A percentile compares a stretch with the other conserved stretches of the same genome.
These are phyloP conservation scores for Rhododendron henanense DNA, from an alignment of 148 eudicot genomes.

Conservation along the genomic window DNA sequence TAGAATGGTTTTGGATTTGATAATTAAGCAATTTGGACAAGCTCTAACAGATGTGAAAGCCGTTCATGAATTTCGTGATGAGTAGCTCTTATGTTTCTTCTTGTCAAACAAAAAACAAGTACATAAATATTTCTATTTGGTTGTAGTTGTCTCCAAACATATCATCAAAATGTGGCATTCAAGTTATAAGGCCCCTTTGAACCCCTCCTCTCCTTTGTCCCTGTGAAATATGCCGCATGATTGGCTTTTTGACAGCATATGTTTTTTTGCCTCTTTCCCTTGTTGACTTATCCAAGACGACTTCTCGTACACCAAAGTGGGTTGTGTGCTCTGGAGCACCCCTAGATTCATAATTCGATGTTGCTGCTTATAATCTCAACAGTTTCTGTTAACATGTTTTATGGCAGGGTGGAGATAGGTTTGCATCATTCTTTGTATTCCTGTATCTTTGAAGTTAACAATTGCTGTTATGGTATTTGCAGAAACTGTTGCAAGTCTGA, in stretches of 20 bases:
- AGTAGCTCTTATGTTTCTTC: background rate
- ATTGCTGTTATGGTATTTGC: conserved; percentile 33
- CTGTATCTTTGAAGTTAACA: background rate
- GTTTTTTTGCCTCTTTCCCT: background rate
- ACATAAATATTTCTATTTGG: background rate
- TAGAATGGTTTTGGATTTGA: background rate
- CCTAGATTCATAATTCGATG: background rate
- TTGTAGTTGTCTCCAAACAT: background rate
- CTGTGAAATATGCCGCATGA: background rate
- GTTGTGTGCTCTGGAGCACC: background rate
- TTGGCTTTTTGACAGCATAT: background rate
- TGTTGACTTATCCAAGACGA: background rate
- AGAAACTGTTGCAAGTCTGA: conserved; percentile 77
- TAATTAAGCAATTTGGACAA: background rate
- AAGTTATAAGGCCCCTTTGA: background rate
- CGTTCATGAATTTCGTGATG: background rate
- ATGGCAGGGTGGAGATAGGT: background rate
- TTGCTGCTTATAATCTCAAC: background rate
- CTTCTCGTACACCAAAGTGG: background rate
- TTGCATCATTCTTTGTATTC: background rate
- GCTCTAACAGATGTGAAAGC: background rate
- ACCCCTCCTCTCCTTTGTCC: background rate
- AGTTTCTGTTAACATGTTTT: background rate
- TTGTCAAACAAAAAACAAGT: background rate
- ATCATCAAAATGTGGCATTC: background rate